A percentile compares a stretch with the other conserved stretches of the same genome.
Evolutionary conservation across 352 stramenopile species (phyloP).

Genomic region (Pythium sp.): DNA sequence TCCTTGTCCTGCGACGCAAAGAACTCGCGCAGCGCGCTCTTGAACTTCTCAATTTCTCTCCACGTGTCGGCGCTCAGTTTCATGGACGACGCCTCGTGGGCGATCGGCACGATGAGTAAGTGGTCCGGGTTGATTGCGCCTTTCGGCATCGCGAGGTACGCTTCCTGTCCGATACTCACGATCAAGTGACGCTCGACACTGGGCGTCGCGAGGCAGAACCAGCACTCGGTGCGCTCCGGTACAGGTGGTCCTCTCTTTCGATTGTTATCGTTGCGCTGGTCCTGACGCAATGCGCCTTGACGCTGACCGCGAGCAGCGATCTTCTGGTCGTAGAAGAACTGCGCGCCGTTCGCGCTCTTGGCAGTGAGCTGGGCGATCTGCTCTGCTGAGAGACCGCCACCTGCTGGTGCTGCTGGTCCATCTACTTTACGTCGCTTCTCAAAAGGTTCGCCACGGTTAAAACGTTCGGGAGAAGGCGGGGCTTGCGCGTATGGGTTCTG

Average conservation of each 20-base stretch:
- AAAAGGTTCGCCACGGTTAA: background rate
- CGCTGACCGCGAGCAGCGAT: slow-evolving; percentile 53
- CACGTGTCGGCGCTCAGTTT: slow-evolving; percentile 37
- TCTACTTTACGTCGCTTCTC: background rate
- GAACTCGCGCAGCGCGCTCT: slow-evolving; percentile 49
- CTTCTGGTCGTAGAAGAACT: slow-evolving; percentile 82
- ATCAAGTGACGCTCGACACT: slow-evolving; percentile 69
- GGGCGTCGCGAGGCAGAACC: slow-evolving; percentile 81
- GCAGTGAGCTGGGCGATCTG: slow-evolving; percentile 65
- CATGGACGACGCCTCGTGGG: slow-evolving; percentile 61
- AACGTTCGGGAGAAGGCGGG: background rate
- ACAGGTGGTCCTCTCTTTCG: slow-evolving; percentile 22
- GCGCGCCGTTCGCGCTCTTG: slow-evolving; percentile 31
- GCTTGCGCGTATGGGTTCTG: background rate
- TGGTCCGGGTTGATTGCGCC: background rate
- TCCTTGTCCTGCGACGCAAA: slow-evolving; percentile 68
- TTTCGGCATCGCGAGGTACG: background rate
- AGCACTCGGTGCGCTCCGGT: slow-evolving; percentile 72
- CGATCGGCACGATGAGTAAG: slow-evolving; percentile 7
- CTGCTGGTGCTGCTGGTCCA: background rate
- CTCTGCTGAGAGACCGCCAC: slow-evolving; percentile 31
- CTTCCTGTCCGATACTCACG: background rate
- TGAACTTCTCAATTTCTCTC: slow-evolving; percentile 70
- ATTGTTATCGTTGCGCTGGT: slow-evolving; percentile 21
- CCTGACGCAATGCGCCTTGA: slow-evolving; percentile 33